Percentiles rank a stretch among this genome's conserved stretches.
Evolutionary conservation across 345 rosid genomes (phyloP).

Genomic region (Brassica rapa): DNA sequence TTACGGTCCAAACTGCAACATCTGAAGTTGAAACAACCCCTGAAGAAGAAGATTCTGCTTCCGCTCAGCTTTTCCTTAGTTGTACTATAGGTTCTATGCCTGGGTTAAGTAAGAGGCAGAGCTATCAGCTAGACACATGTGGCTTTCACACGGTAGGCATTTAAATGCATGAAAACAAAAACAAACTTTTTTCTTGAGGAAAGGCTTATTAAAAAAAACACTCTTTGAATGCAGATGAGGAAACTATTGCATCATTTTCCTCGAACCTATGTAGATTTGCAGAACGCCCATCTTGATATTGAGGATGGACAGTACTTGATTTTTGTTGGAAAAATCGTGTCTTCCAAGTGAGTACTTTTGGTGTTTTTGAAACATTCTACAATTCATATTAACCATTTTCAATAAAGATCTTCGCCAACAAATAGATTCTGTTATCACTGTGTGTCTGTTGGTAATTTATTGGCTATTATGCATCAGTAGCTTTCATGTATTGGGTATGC

Average conservation of each 20-base stretch:
- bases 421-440: not conserved
- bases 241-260: constrained; percentile 91
- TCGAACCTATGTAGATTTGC: constrained; percentile 88
- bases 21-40: constrained; percentile 44
- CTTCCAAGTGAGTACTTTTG: constrained; percentile 65
- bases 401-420: not conserved
- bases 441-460: not conserved
- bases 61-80: constrained; percentile 53
- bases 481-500: not conserved
- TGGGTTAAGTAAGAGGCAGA: constrained; percentile 69
- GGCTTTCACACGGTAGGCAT: constrained; percentile 83
- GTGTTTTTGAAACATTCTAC: constrained; percentile 3
- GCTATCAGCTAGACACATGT: constrained; percentile 59
- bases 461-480: not conserved
- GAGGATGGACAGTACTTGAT: constrained; percentile 89
- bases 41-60: constrained; percentile 41
- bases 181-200: constrained; percentile 2
- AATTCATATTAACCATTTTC: not conserved
- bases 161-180: constrained; percentile 16
- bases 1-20: constrained; percentile 31
- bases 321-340: constrained; percentile 70
- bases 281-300: constrained; percentile 71
- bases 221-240: constrained; percentile 55
- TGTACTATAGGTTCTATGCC: constrained; percentile 55
- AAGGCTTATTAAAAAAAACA: constrained; percentile 24